Percentiles rank a stretch among this genome's conserved stretches.
These are phyloP conservation scores for Aspergillus nanangensis DNA, from an alignment of 495 filamentous ascomycete species.

Conservation along the genomic window DNA sequence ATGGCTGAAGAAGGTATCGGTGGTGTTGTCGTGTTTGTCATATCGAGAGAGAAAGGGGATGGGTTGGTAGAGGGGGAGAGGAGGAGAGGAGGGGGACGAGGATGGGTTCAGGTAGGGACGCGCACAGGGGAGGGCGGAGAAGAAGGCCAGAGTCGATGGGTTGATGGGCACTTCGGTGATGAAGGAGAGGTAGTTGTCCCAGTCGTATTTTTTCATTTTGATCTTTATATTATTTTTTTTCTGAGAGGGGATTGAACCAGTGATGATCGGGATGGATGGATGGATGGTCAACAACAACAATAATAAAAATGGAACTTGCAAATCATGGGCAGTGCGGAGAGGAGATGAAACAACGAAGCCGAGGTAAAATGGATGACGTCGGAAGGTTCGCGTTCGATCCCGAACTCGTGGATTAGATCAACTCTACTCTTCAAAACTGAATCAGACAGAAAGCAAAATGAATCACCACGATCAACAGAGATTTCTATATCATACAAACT, in stretches of 20 bases:
- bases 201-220: neutral
- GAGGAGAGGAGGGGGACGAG: no score
- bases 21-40: neutral
- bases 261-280: no score
- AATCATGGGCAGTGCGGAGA: no score
- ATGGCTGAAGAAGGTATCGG: neutral
- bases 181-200: neutral
- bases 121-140: neutral
- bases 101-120: neutral
- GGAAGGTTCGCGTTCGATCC: no score
- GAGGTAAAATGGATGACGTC: no score
- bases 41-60: neutral
- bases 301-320: no score
- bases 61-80: neutral
- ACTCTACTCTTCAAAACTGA: no score
- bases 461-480: no score
- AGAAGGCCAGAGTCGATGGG: neutral
- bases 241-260: neutral
- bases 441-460: no score
- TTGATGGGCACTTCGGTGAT: neutral
- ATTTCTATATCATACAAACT: neutral
- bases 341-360: no score
- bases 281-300: no score
- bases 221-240: neutral
- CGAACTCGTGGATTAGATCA: no score